These are phyloP conservation scores for Gastrolobium villosum DNA, from an alignment of 306 rosid species.

Conservation along the genomic window DNA sequence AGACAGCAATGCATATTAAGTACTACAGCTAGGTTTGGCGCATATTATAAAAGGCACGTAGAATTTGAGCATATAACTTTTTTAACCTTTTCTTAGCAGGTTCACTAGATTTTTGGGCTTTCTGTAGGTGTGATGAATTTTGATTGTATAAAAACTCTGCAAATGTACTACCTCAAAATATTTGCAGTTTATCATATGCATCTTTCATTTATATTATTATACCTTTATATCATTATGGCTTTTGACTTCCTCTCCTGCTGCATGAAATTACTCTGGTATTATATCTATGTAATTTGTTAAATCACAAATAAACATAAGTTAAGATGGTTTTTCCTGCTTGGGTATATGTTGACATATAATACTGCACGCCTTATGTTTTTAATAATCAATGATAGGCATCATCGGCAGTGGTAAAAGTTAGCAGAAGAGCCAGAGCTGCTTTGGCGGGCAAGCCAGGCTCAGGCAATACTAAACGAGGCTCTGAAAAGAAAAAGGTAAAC, in stretches of 20 bases:
- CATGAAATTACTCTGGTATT: conserved; percentile 26
- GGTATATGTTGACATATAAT: conserved; percentile 32
- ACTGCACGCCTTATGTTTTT: conserved; percentile 37
- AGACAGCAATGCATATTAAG: conserved; percentile 15
- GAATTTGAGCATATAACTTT: not conserved
- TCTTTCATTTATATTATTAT: not conserved
- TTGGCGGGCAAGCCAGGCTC: conserved; percentile 67
- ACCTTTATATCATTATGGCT: conserved; percentile 10
- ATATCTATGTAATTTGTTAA: not conserved
- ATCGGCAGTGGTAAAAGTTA: conserved; percentile 65
- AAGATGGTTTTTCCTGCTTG: conserved; percentile 30
- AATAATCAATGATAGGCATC: conserved; percentile 69
- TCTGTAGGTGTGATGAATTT: conserved; percentile 21
- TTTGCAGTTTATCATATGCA: conserved; percentile 16
- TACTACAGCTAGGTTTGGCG: not conserved
- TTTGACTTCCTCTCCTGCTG: conserved; percentile 32
- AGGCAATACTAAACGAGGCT: conserved; percentile 64
- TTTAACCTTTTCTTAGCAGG: not conserved
- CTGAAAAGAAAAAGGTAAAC: conserved; percentile 87
- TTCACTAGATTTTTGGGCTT: conserved; percentile 8
- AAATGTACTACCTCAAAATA: not conserved
- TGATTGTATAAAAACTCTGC: not conserved
- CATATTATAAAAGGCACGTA: not conserved
- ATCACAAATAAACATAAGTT: conserved; percentile 19
- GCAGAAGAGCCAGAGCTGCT: conserved; percentile 74